Evolutionary conservation across 2,329 filamentous ascomycete genomes (phyloP).

Genomic region (Colletotrichum sansevieriae): DNA sequence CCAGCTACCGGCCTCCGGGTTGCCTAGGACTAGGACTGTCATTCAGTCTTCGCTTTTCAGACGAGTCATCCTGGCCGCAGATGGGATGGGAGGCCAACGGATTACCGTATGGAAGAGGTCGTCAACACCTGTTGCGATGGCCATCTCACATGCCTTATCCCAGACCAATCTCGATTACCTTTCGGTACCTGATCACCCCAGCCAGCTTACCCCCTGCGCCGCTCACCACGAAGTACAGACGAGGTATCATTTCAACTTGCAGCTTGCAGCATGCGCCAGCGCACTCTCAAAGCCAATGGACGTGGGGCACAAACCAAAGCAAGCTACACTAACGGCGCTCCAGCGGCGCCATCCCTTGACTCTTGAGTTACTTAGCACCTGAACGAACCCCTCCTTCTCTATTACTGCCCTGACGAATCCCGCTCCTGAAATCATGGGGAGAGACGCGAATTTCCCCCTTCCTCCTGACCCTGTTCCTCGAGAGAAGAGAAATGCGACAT

Average conservation of each 20-base stretch:
- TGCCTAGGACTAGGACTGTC: too few relatives aligned
- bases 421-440: conserved; percentile 19
- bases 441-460: conserved; percentile 18
- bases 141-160: conserved; percentile 34
- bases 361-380: neutral
- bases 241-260: conserved; percentile 3
- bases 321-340: neutral
- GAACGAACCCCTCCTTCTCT: conserved; percentile 28
- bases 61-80: conserved; percentile 15
- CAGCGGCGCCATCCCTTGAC: conserved; percentile 14
- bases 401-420: conserved; percentile 35
- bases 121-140: conserved; percentile 8
- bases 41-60: neutral
- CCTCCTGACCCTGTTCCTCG: conserved; percentile 12
- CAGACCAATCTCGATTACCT: conserved; percentile 21
- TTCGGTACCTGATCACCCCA: conserved; percentile 29
- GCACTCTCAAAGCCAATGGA: conserved; percentile 5
- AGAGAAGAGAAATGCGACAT: conserved; percentile 36
- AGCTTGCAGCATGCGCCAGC: conserved; percentile 14
- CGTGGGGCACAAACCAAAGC: conserved; percentile 18
- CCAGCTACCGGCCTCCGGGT: too few relatives aligned
- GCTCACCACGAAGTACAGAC: conserved; percentile 29
- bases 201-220: conserved; percentile 23
- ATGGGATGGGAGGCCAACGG: conserved; percentile 8
- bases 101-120: neutral